Conservation (phyloP, 2,329 filamentous ascomycete species). For the Dothideomycetidae sp. region DNA sequence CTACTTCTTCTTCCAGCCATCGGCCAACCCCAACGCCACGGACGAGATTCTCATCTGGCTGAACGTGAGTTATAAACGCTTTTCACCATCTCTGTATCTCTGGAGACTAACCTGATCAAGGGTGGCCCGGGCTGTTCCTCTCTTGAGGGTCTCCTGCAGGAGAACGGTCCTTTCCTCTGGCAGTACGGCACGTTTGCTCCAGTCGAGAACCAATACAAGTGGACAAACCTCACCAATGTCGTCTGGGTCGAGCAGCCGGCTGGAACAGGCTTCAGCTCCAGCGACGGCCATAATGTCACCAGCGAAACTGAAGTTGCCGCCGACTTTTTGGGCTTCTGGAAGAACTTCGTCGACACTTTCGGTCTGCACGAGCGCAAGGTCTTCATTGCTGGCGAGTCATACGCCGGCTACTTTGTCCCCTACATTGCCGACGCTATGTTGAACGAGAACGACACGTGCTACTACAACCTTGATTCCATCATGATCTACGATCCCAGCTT, state of each 20-base stretch:
- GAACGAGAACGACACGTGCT: constrained; percentile 47
- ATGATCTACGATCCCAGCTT: constrained; percentile 60
- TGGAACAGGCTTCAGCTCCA: constrained; percentile 25
- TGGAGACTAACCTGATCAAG: constrained; percentile 18
- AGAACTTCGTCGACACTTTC: constrained; percentile 43
- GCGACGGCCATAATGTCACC: constrained; percentile 32
- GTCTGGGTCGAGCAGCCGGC: constrained; percentile 33
- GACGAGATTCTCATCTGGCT: constrained; percentile 38
- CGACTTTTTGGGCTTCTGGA: constrained; percentile 38
- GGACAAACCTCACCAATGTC: constrained; percentile 29
- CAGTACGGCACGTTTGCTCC: constrained; percentile 30
- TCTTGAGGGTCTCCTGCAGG: constrained; percentile 35
- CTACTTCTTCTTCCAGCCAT: constrained; percentile 43
- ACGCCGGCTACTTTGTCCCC: constrained; percentile 46
- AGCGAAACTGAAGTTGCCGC: constrained; percentile 33
- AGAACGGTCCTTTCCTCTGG: constrained; percentile 31
- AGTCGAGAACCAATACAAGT: constrained; percentile 33
- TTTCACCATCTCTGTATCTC: no score
- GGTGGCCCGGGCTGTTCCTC: constrained; percentile 32
- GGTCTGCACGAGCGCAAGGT: constrained; percentile 42
- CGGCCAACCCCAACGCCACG: constrained; percentile 29
- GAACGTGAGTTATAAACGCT: constrained; percentile 15
- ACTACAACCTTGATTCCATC: constrained; percentile 55
- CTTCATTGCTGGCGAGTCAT: constrained; percentile 61
- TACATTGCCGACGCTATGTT: constrained; percentile 64